Evolutionary conservation across 495 filamentous ascomycete species (phyloP).

Genomic region (Xylaria nigripes): DNA sequence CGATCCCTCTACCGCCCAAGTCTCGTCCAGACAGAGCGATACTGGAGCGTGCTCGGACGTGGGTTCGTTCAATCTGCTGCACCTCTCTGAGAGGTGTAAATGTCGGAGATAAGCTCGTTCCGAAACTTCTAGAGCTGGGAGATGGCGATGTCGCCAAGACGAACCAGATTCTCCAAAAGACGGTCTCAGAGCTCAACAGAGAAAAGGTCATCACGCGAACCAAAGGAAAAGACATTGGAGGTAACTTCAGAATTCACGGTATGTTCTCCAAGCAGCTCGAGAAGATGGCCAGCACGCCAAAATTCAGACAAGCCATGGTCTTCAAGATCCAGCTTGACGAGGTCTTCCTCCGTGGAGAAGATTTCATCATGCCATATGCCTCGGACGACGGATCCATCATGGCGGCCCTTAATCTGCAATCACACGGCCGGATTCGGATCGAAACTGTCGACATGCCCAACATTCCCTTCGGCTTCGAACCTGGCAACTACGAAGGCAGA

Average conservation of each 20-base stretch:
- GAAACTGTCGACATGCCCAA: conserved; percentile 49
- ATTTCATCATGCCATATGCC: conserved; percentile 32
- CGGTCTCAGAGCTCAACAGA: conserved; percentile 48
- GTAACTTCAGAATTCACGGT: conserved; percentile 51
- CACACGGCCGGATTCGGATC: conserved; percentile 49
- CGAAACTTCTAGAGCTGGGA: conserved; percentile 30
- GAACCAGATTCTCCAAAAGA: conserved; percentile 42
- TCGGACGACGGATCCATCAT: conserved; percentile 61
- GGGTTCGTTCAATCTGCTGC: conserved; percentile 28
- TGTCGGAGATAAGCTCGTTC: conserved; percentile 27
- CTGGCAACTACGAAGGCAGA: conserved; percentile 59
- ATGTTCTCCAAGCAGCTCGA: conserved; percentile 43
- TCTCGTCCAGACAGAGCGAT: conserved; percentile 6
- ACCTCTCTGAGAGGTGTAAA: conserved; percentile 29
- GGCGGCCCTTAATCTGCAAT: conserved; percentile 60
- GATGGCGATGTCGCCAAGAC: conserved; percentile 28
- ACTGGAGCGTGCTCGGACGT: conserved; percentile 22
- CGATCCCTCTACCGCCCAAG: conserved; percentile 13
- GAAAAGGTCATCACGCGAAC: conserved; percentile 52
- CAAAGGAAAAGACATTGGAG: conserved; percentile 47
- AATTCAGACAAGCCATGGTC: conserved; percentile 44
- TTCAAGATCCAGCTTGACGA: conserved; percentile 56
- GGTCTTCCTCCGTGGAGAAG: conserved; percentile 35
- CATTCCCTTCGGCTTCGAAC: conserved; percentile 67
- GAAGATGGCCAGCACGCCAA: conserved; percentile 36